Evolutionary conservation across 129 eudicot species (phyloP).

Genomic region (Arctium lappa): DNA sequence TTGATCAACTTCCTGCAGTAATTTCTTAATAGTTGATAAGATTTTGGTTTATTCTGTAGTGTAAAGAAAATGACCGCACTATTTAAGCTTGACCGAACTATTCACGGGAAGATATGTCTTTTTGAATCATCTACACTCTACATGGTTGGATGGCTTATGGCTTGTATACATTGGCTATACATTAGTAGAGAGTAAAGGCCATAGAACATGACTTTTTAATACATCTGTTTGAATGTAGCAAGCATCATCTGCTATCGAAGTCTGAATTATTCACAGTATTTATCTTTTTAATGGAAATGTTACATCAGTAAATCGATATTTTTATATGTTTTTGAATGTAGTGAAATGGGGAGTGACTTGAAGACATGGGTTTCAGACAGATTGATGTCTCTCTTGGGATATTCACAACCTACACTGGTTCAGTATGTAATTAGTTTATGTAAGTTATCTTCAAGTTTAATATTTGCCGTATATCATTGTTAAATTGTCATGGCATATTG

Average conservation of each 20-base stretch:
- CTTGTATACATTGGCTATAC: neutral
- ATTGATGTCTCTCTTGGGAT: slow-evolving; percentile 79
- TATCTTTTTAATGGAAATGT: neutral
- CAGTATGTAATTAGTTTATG: slow-evolving; percentile 75
- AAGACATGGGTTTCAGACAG: slow-evolving; percentile 88
- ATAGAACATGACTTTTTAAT: neutral
- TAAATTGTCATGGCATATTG: neutral
- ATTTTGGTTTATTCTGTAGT: neutral
- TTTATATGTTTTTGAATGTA: slow-evolving; percentile 20
- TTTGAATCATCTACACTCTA: neutral
- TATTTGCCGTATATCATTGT: neutral
- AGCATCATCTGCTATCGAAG: neutral
- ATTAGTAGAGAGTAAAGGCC: neutral
- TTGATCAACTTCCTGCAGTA: neutral
- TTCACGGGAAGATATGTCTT: neutral
- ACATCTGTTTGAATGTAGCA: neutral
- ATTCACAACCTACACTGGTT: slow-evolving; percentile 76
- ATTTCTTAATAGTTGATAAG: neutral
- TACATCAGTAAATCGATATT: neutral
- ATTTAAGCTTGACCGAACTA: neutral
- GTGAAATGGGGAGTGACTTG: slow-evolving; percentile 69
- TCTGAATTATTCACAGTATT: neutral
- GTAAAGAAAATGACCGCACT: neutral
- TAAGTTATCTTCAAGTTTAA: slow-evolving; percentile 30
- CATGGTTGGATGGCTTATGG: neutral